Conservation (phyloP, 108 stramenopile species). For the Asterionellopsis glacialis region DNA sequence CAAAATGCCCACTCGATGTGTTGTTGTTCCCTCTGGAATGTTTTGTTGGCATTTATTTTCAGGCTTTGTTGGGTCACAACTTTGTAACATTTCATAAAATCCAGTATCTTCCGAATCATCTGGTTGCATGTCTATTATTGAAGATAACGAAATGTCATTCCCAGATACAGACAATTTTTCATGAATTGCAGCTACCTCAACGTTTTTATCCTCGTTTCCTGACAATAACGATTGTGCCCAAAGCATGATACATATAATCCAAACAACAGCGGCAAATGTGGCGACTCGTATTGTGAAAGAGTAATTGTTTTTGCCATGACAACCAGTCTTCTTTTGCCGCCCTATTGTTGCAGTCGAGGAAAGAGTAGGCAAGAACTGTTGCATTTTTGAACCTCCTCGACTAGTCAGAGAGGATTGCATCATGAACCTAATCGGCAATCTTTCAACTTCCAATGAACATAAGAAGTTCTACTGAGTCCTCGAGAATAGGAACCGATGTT, state of each 20-base stretch:
- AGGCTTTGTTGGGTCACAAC: slow-evolving; percentile 24
- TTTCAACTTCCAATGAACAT: too few species aligned
- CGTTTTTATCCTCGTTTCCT: not conserved
- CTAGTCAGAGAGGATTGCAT: too few species aligned
- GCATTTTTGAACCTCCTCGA: too few species aligned
- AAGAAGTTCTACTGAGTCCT: too few species aligned
- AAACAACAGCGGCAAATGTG: not conserved
- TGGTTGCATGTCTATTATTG: not conserved
- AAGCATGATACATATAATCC: not conserved
- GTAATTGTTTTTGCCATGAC: too few species aligned
- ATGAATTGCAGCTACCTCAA: not conserved
- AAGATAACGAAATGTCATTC: not conserved
- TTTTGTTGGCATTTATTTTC: slow-evolving; percentile 27
- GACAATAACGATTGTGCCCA: not conserved
- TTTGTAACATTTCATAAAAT: slow-evolving; percentile 28
- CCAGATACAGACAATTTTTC: not conserved
- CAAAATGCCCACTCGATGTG: slow-evolving; percentile 30
- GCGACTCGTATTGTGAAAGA: too few species aligned
- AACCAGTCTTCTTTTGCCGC: too few species aligned
- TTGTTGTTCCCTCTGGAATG: slow-evolving; percentile 21
- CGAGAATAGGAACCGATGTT: too few species aligned
- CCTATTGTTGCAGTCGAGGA: too few species aligned
- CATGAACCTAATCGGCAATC: too few species aligned
- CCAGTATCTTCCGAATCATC: slow-evolving; percentile 16
- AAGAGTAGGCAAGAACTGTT: too few species aligned